Evolutionary conservation across 202 grass and related monocot species (phyloP), one percentile per base, ranked within the genome.

Genomic region (Hordeum pubiflorum): DNA sequence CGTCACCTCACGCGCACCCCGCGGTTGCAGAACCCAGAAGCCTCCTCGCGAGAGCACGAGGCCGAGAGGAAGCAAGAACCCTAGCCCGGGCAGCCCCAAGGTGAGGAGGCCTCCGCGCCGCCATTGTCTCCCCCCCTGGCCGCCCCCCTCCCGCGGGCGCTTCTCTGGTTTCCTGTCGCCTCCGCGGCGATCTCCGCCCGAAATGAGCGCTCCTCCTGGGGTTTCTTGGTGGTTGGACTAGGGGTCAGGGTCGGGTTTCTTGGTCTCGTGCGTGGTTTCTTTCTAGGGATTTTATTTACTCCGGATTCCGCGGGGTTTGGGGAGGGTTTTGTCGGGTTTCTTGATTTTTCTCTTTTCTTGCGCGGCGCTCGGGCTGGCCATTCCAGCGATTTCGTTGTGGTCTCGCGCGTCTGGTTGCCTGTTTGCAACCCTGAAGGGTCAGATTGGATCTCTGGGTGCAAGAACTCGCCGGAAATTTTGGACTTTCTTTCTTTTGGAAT

Each of bases 401-500:
- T 63, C 12, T 55, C 10, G 39, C 50, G n/a, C 58, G 31, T 38
- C 7, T 3, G 60, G 15, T 68, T 74, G 39, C 5, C 11, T 48
- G 66, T 10, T 73, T 58, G 66, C 14, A 18, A 52, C 2, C 26
- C 20, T n/a, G 0, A 21, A 29, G 64, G 67, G 59, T 32, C 39
- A 37, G 58, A 59, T 73, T 83, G 59, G 81, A 87, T 79, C 85
- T 79, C 44, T 66, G 36, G 20, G 14, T n/a, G 67, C 84, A n/a
- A 29, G 78, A 23, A 21, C 34, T 4, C 36, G 32, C 17, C 22
- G 69, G 14, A 4, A 32, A 60, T 54, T 69, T 1, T 18, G 38
- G 13, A 10, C 0, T 74, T 12, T 43, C 31, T 18, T 34, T n/a
- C 29, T 11, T 26, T 17, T 6, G 54, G 24, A n/a, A 74, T 79